Conservation (phyloP, 1,139 yeast species). For the Entelexis sorbosivorans region DNA sequence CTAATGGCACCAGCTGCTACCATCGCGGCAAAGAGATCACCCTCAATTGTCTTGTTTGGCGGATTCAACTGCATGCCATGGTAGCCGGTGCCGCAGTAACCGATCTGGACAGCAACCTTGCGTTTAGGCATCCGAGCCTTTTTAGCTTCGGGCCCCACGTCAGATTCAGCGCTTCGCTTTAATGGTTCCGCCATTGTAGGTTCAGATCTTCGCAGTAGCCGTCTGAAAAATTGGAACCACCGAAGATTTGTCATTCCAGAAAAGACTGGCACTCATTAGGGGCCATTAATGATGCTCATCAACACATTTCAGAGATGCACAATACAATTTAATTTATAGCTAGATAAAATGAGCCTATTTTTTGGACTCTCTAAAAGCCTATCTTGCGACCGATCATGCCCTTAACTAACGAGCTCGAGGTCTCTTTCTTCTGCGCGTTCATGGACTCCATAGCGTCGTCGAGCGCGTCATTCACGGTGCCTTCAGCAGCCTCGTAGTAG, state of each 20-base stretch:
- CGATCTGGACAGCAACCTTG: conserved; percentile 86
- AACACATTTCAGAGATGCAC: no score
- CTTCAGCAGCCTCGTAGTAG: conserved; percentile 25
- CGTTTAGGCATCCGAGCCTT: conserved; percentile 62
- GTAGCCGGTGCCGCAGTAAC: conserved; percentile 96
- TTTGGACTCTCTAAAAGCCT: conserved; percentile 14
- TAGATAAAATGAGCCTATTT: not conserved
- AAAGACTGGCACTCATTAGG: not conserved
- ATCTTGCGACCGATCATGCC: conserved; percentile 20
- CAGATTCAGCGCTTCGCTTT: conserved; percentile 12
- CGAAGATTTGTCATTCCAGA: conserved; percentile 12
- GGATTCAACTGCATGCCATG: conserved; percentile 97
- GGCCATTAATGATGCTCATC: no score
- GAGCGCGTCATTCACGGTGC: conserved; percentile 23
- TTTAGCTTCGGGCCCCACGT: conserved; percentile 24
- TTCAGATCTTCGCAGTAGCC: not conserved
- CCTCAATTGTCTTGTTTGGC: conserved; percentile 83
- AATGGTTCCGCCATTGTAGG: conserved; percentile 10
- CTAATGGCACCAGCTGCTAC: conserved; percentile 85
- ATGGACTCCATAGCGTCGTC: conserved; percentile 23
- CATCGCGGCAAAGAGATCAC: conserved; percentile 76
- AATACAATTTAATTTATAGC: no score
- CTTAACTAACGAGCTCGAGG: conserved; percentile 20
- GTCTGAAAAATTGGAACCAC: conserved; percentile 6
- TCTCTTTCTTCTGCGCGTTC: conserved; percentile 23